phyloP scores from a whole-genome alignment of 2,329 filamentous ascomycete genomes.

The Colletotrichum tanaceti region DNA sequence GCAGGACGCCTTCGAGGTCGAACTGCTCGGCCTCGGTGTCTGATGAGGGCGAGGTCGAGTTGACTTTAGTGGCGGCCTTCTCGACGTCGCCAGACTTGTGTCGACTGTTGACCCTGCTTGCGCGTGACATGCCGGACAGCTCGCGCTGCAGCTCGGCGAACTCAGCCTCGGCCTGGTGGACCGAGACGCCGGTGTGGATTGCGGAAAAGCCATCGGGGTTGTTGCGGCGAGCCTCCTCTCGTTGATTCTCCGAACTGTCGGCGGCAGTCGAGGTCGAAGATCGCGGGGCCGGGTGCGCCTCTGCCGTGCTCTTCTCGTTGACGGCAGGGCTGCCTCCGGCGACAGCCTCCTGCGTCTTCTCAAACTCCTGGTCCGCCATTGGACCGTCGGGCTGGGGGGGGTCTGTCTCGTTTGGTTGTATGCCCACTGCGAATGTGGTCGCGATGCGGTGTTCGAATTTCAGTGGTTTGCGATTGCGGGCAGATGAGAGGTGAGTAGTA shows the following conservation, averaged over 20 bases:
- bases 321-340: slow-evolving; percentile 46
- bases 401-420: background rate
- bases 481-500: background rate
- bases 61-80: slow-evolving; percentile 57
- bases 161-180: slow-evolving; percentile 75
- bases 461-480: background rate
- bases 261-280: slow-evolving; percentile 47
- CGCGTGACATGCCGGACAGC: slow-evolving; percentile 67
- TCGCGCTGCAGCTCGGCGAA: slow-evolving; percentile 75
- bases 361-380: slow-evolving; percentile 48
- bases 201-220: slow-evolving; percentile 62
- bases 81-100: slow-evolving; percentile 64
- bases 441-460: no score
- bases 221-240: slow-evolving; percentile 55
- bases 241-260: slow-evolving; percentile 41
- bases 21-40: slow-evolving; percentile 70
- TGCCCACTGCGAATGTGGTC: background rate
- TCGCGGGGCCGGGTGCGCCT: slow-evolving; percentile 22
- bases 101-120: slow-evolving; percentile 53
- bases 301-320: slow-evolving; percentile 40
- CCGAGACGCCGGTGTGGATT: slow-evolving; percentile 66
- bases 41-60: slow-evolving; percentile 48
- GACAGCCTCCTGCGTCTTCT: slow-evolving; percentile 48
- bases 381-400: slow-evolving; percentile 22
- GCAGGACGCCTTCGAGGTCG: slow-evolving; percentile 79